Evolutionary conservation across 2,329 filamentous ascomycete genomes (phyloP), one percentile per base, ranked within the genome.

Genomic region (Botrytis hyacinthi): DNA sequence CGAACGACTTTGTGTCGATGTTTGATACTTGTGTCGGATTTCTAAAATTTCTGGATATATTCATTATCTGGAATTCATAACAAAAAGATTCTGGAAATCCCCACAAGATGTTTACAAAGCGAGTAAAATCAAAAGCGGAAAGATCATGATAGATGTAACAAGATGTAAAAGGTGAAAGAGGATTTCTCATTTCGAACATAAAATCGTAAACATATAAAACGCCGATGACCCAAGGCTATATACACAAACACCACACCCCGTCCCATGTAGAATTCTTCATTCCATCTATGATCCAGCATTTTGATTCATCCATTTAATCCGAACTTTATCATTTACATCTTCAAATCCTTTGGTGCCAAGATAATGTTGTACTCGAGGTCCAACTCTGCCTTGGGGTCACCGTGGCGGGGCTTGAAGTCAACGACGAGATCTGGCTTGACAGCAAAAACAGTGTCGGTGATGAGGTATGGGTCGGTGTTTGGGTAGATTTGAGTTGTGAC

Each of bases 401-500:
- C 82, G 70, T 81, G 75, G 9, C 81, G 79, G 12, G 81, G 80
- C 73, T 80, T 78, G 75, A 87, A 87, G 48, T 80, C 78, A 0
- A 86, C 84, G 5, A 82, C 78, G 54, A 88, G 78, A 40, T 85
- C 86, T 37, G 85, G 82, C 82, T 88, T 88, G 72, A 87, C 86
- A 0, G 87, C 87, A 74, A 87, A 89, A 14, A 87, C 87, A 8
- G 84, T 83, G 76, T 89, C 87, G 61, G 84, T 83, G 9, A 77
- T 77, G 35, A 93, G 84, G 77, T 92, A 90, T 75, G 87, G 85
- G 81, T 90, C 89, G 75, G 88, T 85, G 73, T 85, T 84, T 80
- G 94, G 92, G 80, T 94, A 95, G 72, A 96, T 90, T 81, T 96
- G 93, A 1, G 91, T 92, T 0, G 91, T 92, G 66, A 97, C 86